Evolutionary conservation across 2,329 filamentous ascomycete genomes (phyloP), one percentile per base, ranked within the genome.

Genomic region (Fusarium nanum): DNA sequence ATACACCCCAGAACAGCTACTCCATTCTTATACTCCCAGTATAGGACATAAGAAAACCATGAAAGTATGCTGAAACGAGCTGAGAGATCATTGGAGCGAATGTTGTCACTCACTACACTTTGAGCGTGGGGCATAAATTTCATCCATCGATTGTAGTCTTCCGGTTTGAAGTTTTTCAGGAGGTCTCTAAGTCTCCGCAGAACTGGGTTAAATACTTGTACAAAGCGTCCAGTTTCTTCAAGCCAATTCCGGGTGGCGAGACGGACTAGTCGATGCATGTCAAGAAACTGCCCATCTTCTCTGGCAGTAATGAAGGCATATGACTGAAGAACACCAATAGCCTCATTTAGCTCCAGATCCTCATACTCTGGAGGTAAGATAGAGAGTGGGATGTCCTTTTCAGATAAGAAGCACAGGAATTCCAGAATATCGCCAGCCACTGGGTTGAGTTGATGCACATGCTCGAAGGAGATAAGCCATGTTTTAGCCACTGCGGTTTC

Each of bases 1-100:
- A 18, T 18, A 1, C 3, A 18, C 2, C 9, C 32, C n/a, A n/a
- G n/a, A 18, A 18, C 0, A 10, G 8, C 32, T 6, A 18, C 32
- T 10, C 10, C 16, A 10, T 0, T 0, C 2, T 34, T 34, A 0
- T 0, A 0, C 9, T 18, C 32, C 1, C 0, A 4, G 16, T 1
- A 0, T 6, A 34, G 32, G 16, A 3, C 5, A 18, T 0, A 0
- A 18, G 9, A 6, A 18, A 34, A 34, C 0, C 0, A 0, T 2
- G 0, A 1, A 11, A 34, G 16, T 6, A 18, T 10, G 0, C 0
- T 3, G 5, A 18, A 34, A 4, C 9, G 9, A 34, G 32, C 16
- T 18, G 1, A 1, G 8, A 6, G 32, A 18, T 34, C 2, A 1
- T 34, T 34, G 0, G 32, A 34, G 5, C 32, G 9, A 18, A 0